Evolutionary conservation across 169 alveolate species (phyloP).

Genomic region (Plasmodium falciparum): DNA sequence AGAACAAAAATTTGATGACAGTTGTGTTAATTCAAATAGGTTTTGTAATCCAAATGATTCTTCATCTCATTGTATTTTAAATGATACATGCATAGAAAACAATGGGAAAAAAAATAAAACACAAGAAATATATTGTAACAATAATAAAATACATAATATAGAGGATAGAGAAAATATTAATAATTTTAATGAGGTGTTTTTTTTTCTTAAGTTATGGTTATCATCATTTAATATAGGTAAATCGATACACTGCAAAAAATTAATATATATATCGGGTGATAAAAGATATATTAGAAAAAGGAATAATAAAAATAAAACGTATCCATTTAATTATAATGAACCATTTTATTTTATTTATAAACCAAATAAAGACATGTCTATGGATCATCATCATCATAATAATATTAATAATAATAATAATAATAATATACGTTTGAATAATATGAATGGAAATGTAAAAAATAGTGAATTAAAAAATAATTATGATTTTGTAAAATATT

Average conservation of each 20-base stretch:
- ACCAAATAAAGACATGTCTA: not conserved
- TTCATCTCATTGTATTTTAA: no score
- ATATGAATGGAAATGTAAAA: not conserved
- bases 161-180: not conserved
- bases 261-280: conserved; percentile 3
- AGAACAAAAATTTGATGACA: no score
- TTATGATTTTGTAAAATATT: no score
- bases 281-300: not conserved
- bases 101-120: conserved; percentile 9
- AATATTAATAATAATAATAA: not conserved
- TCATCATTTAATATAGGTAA: not conserved
- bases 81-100: no score
- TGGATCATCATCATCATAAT: not conserved
- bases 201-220: not conserved
- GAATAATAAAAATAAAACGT: conserved; percentile 8
- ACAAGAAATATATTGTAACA: not conserved
- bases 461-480: no score
- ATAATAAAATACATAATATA: not conserved
- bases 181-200: not conserved
- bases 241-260: not conserved
- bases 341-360: not conserved
- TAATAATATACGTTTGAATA: not conserved
- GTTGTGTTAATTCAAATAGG: no score
- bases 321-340: conserved; percentile 6
- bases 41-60: no score